Percentiles rank a stretch among this genome's conserved stretches.
Evolutionary conservation across 768 basidiomycete genomes (phyloP).

Genomic region (Rhodosporidiobolus sp.): DNA sequence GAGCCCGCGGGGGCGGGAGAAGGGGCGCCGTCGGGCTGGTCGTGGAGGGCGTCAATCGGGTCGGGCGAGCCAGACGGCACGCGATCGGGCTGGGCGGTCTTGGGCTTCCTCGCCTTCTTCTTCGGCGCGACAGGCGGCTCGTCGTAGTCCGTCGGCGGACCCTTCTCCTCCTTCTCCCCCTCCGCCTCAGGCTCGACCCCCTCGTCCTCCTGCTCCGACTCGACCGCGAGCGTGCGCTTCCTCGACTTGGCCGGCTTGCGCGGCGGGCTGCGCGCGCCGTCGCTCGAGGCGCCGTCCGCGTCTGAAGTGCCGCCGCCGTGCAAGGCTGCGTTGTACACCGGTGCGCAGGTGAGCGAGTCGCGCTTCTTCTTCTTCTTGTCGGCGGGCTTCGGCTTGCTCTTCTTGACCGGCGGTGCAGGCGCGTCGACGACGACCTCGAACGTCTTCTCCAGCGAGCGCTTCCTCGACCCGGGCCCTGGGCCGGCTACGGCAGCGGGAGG

Average conservation of each 20-base stretch:
- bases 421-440: no score
- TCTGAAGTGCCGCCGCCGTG: no score
- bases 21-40: not conserved
- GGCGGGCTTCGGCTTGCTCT: no score
- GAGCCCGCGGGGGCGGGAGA: slow-evolving; percentile 4
- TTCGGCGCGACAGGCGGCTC: not conserved
- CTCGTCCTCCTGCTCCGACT: not conserved
- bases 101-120: not conserved
- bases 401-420: no score
- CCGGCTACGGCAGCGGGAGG: not conserved
- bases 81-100: not conserved
- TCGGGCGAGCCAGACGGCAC: not conserved
- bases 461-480: not conserved
- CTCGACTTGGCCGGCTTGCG: not conserved
- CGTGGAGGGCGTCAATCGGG: not conserved
- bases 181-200: not conserved
- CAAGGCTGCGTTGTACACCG: no score
- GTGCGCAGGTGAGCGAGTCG: no score
- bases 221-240: not conserved
- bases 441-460: not conserved
- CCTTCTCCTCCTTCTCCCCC: not conserved
- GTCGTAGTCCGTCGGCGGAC: slow-evolving; percentile 23
- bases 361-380: no score
- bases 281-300: no score
- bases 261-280: not conserved